Conservation (phyloP, 2,329 filamentous ascomycete species). For the Torrubiellomyces zombiae region DNA sequence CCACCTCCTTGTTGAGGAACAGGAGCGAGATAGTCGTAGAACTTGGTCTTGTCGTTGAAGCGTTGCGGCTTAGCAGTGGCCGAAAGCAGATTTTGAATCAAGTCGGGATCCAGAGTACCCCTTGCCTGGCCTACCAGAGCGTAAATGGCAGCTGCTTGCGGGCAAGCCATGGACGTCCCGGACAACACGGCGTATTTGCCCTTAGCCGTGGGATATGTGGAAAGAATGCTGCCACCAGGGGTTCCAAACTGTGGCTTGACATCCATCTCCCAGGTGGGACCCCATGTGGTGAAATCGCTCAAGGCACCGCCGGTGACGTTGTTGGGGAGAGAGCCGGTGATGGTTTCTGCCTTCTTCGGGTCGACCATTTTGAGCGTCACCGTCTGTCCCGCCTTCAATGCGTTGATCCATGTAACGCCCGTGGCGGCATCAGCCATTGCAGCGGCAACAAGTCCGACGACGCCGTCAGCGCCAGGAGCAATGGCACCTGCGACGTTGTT, state of each 20-base stretch:
- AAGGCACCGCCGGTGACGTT: slow-evolving; percentile 29
- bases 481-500: slow-evolving; percentile 29
- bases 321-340: slow-evolving; percentile 14
- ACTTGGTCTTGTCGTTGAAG: slow-evolving; percentile 26
- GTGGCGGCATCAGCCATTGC: slow-evolving; percentile 24
- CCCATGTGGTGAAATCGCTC: slow-evolving; percentile 40
- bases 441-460: slow-evolving; percentile 15
- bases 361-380: slow-evolving; percentile 28
- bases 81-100: slow-evolving; percentile 31
- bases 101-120: slow-evolving; percentile 31
- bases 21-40: slow-evolving; percentile 28
- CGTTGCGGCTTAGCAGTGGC: slow-evolving; percentile 30
- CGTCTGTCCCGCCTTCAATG: slow-evolving; percentile 24
- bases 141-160: slow-evolving; percentile 35
- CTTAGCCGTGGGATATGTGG: slow-evolving; percentile 31
- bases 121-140: slow-evolving; percentile 36
- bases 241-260: slow-evolving; percentile 39
- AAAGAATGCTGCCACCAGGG: slow-evolving; percentile 40
- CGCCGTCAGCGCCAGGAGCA: slow-evolving; percentile 15
- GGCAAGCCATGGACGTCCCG: slow-evolving; percentile 45
- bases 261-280: slow-evolving; percentile 41
- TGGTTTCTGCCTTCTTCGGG: slow-evolving; percentile 15
- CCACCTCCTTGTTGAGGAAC: slow-evolving; percentile 45
- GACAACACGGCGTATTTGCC: slow-evolving; percentile 34
- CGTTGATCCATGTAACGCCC: slow-evolving; percentile 26